Percentiles rank a stretch among this genome's conserved stretches.
phyloP scores from a whole-genome alignment of 139 green algal genomes.

The Chlamydomonas schloesseri region DNA sequence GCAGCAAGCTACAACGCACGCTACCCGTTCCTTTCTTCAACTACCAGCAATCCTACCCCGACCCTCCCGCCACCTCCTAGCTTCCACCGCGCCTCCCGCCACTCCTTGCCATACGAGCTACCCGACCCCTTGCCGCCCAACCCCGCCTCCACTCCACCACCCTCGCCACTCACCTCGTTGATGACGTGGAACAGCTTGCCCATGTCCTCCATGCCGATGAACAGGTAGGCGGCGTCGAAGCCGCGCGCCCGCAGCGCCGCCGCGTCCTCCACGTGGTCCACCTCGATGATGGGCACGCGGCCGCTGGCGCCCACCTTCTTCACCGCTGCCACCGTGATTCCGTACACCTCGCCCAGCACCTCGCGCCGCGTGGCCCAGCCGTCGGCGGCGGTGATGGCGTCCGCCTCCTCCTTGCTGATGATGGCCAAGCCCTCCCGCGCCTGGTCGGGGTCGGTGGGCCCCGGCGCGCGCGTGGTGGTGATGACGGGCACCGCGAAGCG shows the following conservation, averaged over 20 bases:
- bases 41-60: no score
- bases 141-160: no score
- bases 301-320: constrained; percentile 52
- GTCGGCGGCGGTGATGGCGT: constrained; percentile 33
- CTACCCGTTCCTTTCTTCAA: no score
- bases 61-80: no score
- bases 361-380: constrained; percentile 44
- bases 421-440: constrained; percentile 54
- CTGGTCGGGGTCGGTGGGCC: constrained; percentile 6
- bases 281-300: constrained; percentile 71
- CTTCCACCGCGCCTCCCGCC: no score
- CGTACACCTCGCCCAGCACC: constrained; percentile 74
- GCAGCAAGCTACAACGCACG: no score
- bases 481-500: constrained; percentile 60
- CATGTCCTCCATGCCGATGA: constrained; percentile 52
- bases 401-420: constrained; percentile 51
- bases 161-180: constrained; percentile 36
- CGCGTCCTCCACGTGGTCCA: constrained; percentile 70
- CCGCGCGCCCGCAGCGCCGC: constrained; percentile 51
- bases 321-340: constrained; percentile 57
- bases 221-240: constrained; percentile 66
- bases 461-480: constrained; percentile 49
- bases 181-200: constrained; percentile 32
- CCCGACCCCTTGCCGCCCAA: no score
- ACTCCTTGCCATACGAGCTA: no score